phyloP scores from a whole-genome alignment of 2,329 filamentous ascomycete species.

The Chrysosporium queenslandicum region DNA sequence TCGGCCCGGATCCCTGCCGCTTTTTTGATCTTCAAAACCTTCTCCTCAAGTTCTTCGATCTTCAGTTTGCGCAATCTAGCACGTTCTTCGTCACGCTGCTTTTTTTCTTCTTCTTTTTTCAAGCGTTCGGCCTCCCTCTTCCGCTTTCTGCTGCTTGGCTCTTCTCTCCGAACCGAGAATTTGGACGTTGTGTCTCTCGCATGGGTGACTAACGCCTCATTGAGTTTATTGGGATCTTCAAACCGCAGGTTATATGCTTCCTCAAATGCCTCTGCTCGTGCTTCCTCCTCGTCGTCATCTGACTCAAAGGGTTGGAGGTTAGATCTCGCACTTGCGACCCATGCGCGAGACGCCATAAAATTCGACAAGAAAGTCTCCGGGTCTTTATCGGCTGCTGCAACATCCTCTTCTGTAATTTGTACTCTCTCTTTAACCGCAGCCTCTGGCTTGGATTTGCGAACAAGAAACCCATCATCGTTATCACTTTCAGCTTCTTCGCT shows the following conservation, averaged over 20 bases:
- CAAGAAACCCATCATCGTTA: conserved; percentile 56
- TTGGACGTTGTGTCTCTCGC: conserved; percentile 74
- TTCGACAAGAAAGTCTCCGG: conserved; percentile 91
- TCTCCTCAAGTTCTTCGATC: conserved; percentile 80
- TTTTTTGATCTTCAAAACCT: conserved; percentile 77
- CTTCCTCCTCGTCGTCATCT: conserved; percentile 70
- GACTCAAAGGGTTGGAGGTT: conserved; percentile 79
- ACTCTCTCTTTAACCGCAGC: conserved; percentile 24
- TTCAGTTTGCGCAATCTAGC: conserved; percentile 76
- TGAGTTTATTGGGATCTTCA: conserved; percentile 78
- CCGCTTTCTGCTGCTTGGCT: conserved; percentile 64
- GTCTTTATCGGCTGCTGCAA: conserved; percentile 71
- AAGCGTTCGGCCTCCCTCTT: conserved; percentile 67
- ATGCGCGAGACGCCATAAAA: conserved; percentile 84
- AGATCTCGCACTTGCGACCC: conserved; percentile 60
- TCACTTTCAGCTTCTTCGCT: conserved; percentile 35
- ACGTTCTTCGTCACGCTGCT: conserved; percentile 66
- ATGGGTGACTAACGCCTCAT: conserved; percentile 79
- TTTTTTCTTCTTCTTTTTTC: conserved; percentile 68
- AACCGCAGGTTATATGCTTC: conserved; percentile 92
- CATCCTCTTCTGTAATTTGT: conserved; percentile 51
- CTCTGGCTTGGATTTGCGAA: conserved; percentile 54
- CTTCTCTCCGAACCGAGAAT: conserved; percentile 77
- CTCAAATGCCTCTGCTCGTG: conserved; percentile 76
- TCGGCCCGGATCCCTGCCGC: conserved; percentile 70